Base-by-base conservation (phyloP, 2,329 filamentous ascomycete genomes). In the Fonsecaea pedrosoi region DNA sequence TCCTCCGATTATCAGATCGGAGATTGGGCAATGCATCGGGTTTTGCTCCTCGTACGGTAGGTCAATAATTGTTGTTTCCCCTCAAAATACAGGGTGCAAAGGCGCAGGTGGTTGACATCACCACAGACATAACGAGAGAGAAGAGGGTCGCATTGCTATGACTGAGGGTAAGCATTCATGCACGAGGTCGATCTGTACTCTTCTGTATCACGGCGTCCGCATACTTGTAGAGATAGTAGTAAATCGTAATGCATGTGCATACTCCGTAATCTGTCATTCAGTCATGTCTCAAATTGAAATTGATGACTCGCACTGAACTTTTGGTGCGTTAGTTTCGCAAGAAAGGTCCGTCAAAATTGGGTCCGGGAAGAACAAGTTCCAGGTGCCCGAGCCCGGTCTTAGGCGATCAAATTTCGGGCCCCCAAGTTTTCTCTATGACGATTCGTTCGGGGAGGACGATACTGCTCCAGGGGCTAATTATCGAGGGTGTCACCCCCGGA, bases 371-470 rank as follows among this genome's bases (percentile, higher is more conserved):
- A 30, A 50, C 9, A 18, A 50, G 45, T 50, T 50, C 45, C 45
- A 25, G 45, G 18, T 25, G 45, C 45, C 45, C 45, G 45, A 50
- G 45, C 45, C 45, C 18, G 45, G 45, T 18, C 25, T 12, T 21
- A 50, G 45, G 45, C 18, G 18, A 50, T 7, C 21, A 50, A 42
- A 50, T 50, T 30, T 50, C 21, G 45, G 45, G 45, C 18, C 45
- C 45, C 18, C 21, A 8, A 30, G 21, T 12, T 7, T 50, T 50
- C 45, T 50, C 21, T 1, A 50, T 12, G 9, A 15, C 45, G 18
- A 50, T 50, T 50, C 21, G 45, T 50, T 50, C 45, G 45, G 45
- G 45, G 45, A 50, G 45, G 45, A 25, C 45, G 45, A 50, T 13
- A 21, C 45, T 50, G 45, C 21, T 50, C 45, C 45, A 50, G 45